These are phyloP conservation scores for Sonneratia caseolaris DNA, from an alignment of 345 rosid species.

Conservation along the genomic window DNA sequence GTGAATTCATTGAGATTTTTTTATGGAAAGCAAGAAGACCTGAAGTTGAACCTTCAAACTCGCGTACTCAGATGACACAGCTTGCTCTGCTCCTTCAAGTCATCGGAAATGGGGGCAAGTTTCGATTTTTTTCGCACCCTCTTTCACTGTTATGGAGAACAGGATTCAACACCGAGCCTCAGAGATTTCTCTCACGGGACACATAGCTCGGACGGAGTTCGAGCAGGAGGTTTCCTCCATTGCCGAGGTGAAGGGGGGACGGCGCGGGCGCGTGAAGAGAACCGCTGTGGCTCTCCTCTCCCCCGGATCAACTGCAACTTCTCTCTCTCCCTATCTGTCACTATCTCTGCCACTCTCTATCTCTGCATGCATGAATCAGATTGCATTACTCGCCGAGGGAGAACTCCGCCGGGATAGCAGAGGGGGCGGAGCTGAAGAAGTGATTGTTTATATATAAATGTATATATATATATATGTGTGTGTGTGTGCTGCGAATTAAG, in stretches of 20 bases:
- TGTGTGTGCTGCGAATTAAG: too few species aligned
- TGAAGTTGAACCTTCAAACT: background rate
- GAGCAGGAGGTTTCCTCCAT: slow-evolving; percentile 26
- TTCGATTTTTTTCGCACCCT: background rate
- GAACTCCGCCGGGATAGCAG: too few species aligned
- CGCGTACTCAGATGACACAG: background rate
- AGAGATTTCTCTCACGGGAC: background rate
- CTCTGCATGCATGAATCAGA: slow-evolving; percentile 3
- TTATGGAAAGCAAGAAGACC: background rate
- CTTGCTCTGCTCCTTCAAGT: background rate
- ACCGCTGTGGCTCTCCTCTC: slow-evolving; percentile 3
- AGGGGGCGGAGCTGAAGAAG: background rate
- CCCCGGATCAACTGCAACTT: background rate
- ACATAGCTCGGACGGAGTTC: background rate
- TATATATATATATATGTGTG: too few species aligned
- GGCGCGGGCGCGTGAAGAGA: slow-evolving; percentile 4
- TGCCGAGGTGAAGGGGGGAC: slow-evolving; percentile 20
- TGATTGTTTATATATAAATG: background rate
- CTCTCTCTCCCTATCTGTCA: background rate
- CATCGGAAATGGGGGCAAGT: background rate
- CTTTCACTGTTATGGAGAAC: background rate
- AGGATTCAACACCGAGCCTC: background rate
- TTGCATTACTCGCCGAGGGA: background rate
- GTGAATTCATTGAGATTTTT: background rate
- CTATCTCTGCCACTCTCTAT: background rate